A percentile compares a stretch with the other conserved stretches of the same genome.
These are phyloP conservation scores for Phytophthora pini DNA, from an alignment of 352 stramenopile genomes.

Conservation along the genomic window DNA sequence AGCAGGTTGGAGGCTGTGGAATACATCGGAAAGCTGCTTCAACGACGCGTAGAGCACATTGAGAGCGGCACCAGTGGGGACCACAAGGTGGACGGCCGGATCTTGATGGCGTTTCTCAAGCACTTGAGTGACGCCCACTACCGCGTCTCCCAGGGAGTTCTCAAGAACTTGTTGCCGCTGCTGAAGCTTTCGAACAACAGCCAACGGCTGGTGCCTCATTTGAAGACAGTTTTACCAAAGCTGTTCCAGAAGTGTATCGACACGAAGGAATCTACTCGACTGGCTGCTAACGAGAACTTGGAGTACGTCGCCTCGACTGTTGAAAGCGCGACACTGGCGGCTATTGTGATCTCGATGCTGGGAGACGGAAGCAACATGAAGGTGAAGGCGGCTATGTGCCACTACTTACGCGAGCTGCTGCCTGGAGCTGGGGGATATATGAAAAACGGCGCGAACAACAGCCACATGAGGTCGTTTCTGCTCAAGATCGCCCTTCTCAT, in stretches of 20 bases:
- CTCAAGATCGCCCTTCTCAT: slow-evolving; percentile 74
- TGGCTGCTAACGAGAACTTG: slow-evolving; percentile 64
- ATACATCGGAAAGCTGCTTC: slow-evolving; percentile 43
- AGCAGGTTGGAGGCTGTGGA: slow-evolving; percentile 69
- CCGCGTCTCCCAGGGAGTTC: slow-evolving; percentile 71
- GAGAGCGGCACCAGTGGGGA: slow-evolving; percentile 14
- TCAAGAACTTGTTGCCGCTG: slow-evolving; percentile 62
- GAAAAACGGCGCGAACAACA: slow-evolving; percentile 65
- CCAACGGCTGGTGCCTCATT: slow-evolving; percentile 51
- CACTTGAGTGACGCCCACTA: slow-evolving; percentile 80
- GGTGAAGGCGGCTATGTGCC: slow-evolving; percentile 69
- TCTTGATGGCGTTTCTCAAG: slow-evolving; percentile 61
- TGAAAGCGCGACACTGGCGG: slow-evolving; percentile 55
- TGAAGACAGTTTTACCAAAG: slow-evolving; percentile 67
- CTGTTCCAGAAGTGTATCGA: slow-evolving; percentile 84
- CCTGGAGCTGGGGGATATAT: slow-evolving; percentile 63
- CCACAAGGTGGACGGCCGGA: slow-evolving; percentile 62
- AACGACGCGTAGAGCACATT: slow-evolving; percentile 22
- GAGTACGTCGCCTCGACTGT: slow-evolving; percentile 59
- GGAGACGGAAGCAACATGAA: slow-evolving; percentile 85
- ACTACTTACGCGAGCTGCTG: slow-evolving; percentile 69
- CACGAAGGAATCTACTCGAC: slow-evolving; percentile 68
- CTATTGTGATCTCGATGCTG: slow-evolving; percentile 62
- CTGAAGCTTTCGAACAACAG: slow-evolving; percentile 47
- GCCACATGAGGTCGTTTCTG: slow-evolving; percentile 73